These are phyloP conservation scores for Stephania yunnanensis DNA, from an alignment of 164 flowering plant species.

Conservation along the genomic window DNA sequence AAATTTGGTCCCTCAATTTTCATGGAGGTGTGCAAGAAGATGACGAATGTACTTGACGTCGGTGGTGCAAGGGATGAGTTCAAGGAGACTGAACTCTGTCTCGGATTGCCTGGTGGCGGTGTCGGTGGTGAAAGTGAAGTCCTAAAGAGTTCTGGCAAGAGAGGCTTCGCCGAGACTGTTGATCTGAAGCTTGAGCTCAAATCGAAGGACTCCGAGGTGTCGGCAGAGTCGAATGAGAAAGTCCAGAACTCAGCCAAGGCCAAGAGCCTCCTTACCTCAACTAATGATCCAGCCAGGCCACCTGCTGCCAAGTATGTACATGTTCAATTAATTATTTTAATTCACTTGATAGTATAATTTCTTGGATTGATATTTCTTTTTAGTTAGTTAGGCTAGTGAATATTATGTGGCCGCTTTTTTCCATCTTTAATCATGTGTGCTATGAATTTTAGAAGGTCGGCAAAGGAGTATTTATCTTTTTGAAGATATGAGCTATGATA, in stretches of 20 bases:
- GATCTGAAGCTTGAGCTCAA: constrained; percentile 53
- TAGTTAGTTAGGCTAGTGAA: background rate
- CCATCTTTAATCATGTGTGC: background rate
- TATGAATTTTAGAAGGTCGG: background rate
- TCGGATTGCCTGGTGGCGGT: constrained; percentile 48
- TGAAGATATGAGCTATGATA: background rate
- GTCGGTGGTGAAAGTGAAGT: constrained; percentile 21
- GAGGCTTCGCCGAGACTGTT: constrained; percentile 57
- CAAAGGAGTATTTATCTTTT: background rate
- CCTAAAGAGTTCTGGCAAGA: constrained; percentile 36
- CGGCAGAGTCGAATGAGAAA: constrained; percentile 25
- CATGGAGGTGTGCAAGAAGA: constrained; percentile 12
- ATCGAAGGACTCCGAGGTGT: constrained; percentile 28
- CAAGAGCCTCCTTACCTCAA: constrained; percentile 21
- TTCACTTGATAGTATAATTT: background rate
- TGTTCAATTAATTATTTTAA: constrained; percentile 1
- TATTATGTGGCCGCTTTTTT: background rate
- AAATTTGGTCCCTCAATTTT: background rate
- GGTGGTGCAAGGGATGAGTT: constrained; percentile 11
- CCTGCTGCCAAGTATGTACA: constrained; percentile 53
- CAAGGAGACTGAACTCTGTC: constrained; percentile 55
- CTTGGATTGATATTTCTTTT: background rate
- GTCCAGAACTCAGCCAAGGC: constrained; percentile 21
- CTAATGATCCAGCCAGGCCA: constrained; percentile 50
- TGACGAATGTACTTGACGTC: background rate